These are phyloP conservation scores for Naganishia vaughanmartiniae DNA, from an alignment of 768 basidiomycete genomes.

Conservation along the genomic window DNA sequence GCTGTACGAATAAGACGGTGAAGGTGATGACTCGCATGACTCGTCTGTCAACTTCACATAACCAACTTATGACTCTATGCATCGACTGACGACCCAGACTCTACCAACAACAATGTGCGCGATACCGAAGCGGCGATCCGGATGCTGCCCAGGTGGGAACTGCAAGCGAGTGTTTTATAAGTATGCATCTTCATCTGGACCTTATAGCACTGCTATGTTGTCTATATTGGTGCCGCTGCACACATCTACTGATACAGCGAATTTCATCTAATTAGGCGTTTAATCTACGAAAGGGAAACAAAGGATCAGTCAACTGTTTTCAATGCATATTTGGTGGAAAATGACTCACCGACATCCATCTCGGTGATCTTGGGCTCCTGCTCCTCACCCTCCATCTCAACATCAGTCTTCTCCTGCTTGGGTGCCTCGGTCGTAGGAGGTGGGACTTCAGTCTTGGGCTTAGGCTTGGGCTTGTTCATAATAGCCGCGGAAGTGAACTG, in stretches of 20 bases:
- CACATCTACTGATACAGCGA: conserved; percentile 22
- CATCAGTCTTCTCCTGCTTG: conserved; percentile 43
- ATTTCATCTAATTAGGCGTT: neutral
- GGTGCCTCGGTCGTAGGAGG: conserved; percentile 39
- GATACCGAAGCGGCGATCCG: neutral
- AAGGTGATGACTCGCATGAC: no score
- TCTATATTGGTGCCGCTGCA: conserved; percentile 10
- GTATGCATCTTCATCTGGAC: neutral
- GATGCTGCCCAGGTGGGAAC: neutral
- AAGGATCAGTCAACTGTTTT: neutral
- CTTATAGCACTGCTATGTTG: conserved; percentile 11
- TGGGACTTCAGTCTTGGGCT: conserved; percentile 60
- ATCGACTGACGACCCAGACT: no score
- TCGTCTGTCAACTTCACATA: no score
- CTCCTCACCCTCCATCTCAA: conserved; percentile 41
- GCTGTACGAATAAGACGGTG: neutral
- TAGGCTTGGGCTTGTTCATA: conserved; percentile 88
- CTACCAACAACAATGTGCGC: no score
- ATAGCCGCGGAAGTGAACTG: conserved; percentile 86
- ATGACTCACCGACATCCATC: conserved; percentile 49
- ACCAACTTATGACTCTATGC: no score
- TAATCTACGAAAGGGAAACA: conserved; percentile 6
- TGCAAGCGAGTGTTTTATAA: neutral
- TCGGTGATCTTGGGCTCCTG: conserved; percentile 46
- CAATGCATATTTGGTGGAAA: no score